A percentile compares a stretch with the other conserved stretches of the same genome.
These are phyloP conservation scores for Stropharia rugosoannulata DNA, from an alignment of 768 basidiomycete genomes.

Conservation along the genomic window DNA sequence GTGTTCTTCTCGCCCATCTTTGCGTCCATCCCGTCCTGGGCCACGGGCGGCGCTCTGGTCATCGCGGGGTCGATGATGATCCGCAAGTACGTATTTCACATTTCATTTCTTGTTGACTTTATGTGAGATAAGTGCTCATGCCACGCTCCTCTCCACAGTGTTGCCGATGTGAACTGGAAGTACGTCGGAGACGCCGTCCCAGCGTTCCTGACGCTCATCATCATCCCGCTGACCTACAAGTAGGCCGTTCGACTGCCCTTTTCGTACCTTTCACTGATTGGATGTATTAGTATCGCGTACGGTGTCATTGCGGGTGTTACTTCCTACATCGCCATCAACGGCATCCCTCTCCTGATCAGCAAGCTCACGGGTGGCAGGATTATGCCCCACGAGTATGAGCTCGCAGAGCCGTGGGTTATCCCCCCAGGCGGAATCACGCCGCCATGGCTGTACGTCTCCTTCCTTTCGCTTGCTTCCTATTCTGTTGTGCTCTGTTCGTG, in stretches of 20 bases:
- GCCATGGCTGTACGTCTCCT: constrained; percentile 56
- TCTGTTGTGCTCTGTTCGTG: background rate
- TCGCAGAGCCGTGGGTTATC: constrained; percentile 66
- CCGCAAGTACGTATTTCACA: constrained; percentile 52
- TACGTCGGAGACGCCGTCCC: constrained; percentile 87
- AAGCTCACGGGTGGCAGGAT: constrained; percentile 59
- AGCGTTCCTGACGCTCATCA: constrained; percentile 78
- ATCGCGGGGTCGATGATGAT: constrained; percentile 91
- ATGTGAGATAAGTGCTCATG: background rate
- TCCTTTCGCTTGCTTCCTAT: background rate
- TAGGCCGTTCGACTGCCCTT: constrained; percentile 26
- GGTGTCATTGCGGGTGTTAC: constrained; percentile 81
- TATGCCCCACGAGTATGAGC: constrained; percentile 61
- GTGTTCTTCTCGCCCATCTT: constrained; percentile 91
- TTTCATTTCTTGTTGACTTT: background rate
- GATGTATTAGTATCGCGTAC: constrained; percentile 68
- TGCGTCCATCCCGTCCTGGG: constrained; percentile 84
- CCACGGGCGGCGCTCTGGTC: constrained; percentile 82
- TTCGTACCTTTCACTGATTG: background rate
- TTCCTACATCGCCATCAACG: constrained; percentile 74
- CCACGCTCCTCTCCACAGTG: constrained; percentile 37
- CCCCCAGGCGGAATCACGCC: constrained; percentile 73
- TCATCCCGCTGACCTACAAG: constrained; percentile 82
- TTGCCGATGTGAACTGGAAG: constrained; percentile 86
- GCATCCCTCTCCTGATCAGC: constrained; percentile 55